Base-by-base conservation (phyloP, 306 rosid species). In the Fragaria nilgerrensis region DNA sequence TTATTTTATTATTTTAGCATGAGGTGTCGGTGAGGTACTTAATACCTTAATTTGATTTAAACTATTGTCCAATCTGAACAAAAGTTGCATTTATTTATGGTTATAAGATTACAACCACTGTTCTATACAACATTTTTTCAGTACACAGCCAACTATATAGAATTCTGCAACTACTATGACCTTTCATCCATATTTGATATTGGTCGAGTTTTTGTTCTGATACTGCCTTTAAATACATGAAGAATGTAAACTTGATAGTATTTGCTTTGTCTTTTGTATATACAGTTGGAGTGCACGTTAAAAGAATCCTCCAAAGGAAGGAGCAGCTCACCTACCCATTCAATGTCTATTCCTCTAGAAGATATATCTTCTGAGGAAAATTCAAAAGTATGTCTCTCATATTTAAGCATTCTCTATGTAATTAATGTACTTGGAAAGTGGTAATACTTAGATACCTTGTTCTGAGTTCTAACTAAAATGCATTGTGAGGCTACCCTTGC, bases 361-460 rank as follows among this genome's bases (percentile, higher is more conserved):
- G 82, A 85, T 76, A 73, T 76, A 65, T 76, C 82, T 13, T 68
- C 78, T 32, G 83, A 77, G 67, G 77, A 75, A 73, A 78, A 27
- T 70, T 81, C 77, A 22, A 85, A 84, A 87, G 97, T 92, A 87
- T 73, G 75, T 62, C 14, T 48, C 58, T 72, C 44, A 23, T 74
- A n/a, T 15, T 36, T 14, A 59, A 59, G 29, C 25, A 20, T 22
- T 49, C 11, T 29, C 11, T 29, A 16, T 48, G 75, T 10, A 71
- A 9, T 32, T 41, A 27, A 3, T 49, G 41, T 25, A 48, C 61
- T 27, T 71, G 22, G 59, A 70, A 49, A 70, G 45, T 19, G 72
- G 23, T n/a, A 17, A 36, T 39, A 11, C 16, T 39, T 19, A 67
- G 25, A 39, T 20, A 27, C 23, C 34, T 13, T 47, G 39, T 9